Evolutionary conservation across 192 early-diverging fungal genomes (phyloP).

Genomic region (Backusella australiensis): DNA sequence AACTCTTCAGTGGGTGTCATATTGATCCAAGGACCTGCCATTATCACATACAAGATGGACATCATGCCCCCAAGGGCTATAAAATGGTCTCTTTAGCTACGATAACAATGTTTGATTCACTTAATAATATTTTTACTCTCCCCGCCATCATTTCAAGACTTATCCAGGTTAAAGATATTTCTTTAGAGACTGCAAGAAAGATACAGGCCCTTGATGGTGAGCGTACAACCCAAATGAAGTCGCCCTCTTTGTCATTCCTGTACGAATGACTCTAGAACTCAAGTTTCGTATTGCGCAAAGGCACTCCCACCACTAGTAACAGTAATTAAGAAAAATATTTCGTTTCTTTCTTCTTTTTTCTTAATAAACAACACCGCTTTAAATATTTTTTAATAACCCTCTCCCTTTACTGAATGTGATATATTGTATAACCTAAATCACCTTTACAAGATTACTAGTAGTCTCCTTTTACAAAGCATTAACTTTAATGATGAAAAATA

Average conservation of each 20-base stretch:
- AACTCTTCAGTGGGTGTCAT: background rate
- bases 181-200: background rate
- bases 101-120: background rate
- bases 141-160: background rate
- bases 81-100: background rate
- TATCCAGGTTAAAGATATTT: background rate
- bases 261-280: no score
- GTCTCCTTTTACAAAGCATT: no score
- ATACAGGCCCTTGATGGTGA: background rate
- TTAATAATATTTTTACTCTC: background rate
- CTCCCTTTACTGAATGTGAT: no score
- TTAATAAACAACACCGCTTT: no score
- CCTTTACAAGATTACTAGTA: no score
- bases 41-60: background rate
- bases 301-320: no score
- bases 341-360: no score
- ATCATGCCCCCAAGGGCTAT: background rate
- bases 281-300: no score
- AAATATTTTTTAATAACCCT: no score
- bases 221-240: background rate
- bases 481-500: no score
- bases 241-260: background rate
- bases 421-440: no score
- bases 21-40: background rate
- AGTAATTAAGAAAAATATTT: no score